phyloP scores from a whole-genome alignment of 2,329 filamentous ascomycete species.

The Penicillium sp. region DNA sequence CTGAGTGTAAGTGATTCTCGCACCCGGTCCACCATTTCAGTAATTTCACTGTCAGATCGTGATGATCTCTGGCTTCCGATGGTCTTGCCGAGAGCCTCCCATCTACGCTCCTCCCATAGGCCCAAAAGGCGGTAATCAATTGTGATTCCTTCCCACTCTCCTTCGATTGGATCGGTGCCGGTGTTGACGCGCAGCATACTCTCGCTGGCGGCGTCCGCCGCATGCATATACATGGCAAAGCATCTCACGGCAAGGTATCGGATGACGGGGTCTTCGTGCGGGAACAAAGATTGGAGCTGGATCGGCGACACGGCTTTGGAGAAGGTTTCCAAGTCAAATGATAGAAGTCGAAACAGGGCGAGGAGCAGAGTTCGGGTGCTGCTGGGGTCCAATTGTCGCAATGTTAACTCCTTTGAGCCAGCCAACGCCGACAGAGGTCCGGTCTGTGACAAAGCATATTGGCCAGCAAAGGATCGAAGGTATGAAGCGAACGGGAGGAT shows the following conservation, averaged over 20 bases:
- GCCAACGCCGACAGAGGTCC: slow-evolving; percentile 35
- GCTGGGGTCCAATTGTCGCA: slow-evolving; percentile 37
- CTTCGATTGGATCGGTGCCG: slow-evolving; percentile 63
- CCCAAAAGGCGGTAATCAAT: slow-evolving; percentile 78
- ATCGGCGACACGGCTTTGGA: slow-evolving; percentile 64
- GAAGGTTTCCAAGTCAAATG: slow-evolving; percentile 71
- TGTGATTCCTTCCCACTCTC: slow-evolving; percentile 70
- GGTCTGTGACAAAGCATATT: slow-evolving; percentile 38
- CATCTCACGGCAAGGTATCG: slow-evolving; percentile 81
- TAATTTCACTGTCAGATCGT: slow-evolving; percentile 21
- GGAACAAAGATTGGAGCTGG: slow-evolving; percentile 69
- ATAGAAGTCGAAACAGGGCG: slow-evolving; percentile 75
- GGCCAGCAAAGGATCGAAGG: slow-evolving; percentile 70
- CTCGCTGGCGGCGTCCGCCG: slow-evolving; percentile 77
- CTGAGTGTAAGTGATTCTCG: slow-evolving; percentile 54
- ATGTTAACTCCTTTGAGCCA: slow-evolving; percentile 30
- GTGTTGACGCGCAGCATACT: slow-evolving; percentile 68
- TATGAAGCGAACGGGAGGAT: slow-evolving; percentile 81
- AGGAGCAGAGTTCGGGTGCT: slow-evolving; percentile 57
- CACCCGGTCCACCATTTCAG: slow-evolving; percentile 30
- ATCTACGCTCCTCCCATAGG: slow-evolving; percentile 63
- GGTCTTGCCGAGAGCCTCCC: slow-evolving; percentile 41
- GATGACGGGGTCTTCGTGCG: slow-evolving; percentile 58
- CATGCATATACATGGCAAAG: slow-evolving; percentile 75
- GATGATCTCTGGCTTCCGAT: slow-evolving; percentile 24